Evolutionary conservation across 768 basidiomycete genomes (phyloP).

Genomic region (Asterophora parasitica): DNA sequence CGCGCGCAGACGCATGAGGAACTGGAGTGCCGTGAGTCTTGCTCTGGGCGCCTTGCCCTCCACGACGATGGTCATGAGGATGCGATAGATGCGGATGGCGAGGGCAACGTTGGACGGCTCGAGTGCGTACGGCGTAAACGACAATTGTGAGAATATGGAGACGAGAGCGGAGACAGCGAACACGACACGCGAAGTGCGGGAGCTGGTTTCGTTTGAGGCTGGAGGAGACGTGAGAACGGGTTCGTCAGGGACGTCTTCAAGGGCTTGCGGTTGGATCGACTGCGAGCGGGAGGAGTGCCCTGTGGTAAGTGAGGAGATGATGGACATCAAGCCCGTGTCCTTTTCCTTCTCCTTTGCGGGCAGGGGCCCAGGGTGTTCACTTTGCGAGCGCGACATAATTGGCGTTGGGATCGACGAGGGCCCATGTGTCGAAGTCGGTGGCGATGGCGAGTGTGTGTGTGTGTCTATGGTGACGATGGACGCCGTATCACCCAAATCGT

Average conservation of each 20-base stretch:
- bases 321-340: conserved; percentile 48
- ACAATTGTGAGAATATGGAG: conserved; percentile 61
- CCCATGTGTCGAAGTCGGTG: conserved; percentile 20
- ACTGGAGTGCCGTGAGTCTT: conserved; percentile 72
- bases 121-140: conserved; percentile 62
- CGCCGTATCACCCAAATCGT: conserved; percentile 39
- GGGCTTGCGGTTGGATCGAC: conserved; percentile 40
- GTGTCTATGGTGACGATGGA: conserved; percentile 35
- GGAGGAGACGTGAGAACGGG: conserved; percentile 1
- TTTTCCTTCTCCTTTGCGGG: conserved; percentile 39
- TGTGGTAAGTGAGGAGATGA: conserved; percentile 57
- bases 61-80: conserved; percentile 43
- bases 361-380: conserved; percentile 36
- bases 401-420: conserved; percentile 44
- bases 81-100: conserved; percentile 48
- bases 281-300: conserved; percentile 54
- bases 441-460: conserved; percentile 34
- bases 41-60: conserved; percentile 51
- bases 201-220: conserved; percentile 16
- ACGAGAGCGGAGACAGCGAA: conserved; percentile 62
- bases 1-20: conserved; percentile 82
- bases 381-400: conserved; percentile 52
- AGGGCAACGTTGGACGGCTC: conserved; percentile 42
- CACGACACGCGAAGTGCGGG: conserved; percentile 40
- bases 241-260: conserved; percentile 31